phyloP scores from a whole-genome alignment of 2,329 filamentous ascomycete genomes.

The Penicillium sp. region DNA sequence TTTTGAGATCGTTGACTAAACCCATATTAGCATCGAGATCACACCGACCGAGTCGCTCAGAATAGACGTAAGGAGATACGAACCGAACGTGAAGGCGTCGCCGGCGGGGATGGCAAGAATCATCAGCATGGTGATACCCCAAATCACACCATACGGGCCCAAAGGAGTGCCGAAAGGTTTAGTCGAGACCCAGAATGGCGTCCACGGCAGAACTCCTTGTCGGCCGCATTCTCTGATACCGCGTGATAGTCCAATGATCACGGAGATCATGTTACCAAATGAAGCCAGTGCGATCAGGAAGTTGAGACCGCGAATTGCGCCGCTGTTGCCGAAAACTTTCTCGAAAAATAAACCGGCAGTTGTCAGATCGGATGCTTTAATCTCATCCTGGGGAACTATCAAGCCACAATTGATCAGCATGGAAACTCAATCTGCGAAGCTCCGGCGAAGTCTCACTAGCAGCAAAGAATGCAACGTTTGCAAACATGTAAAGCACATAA shows the following conservation, averaged over 20 bases:
- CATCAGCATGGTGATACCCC: slow-evolving; percentile 59
- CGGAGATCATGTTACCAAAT: slow-evolving; percentile 60
- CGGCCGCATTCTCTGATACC: slow-evolving; percentile 62
- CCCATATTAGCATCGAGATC: background rate
- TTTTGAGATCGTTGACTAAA: slow-evolving; percentile 58
- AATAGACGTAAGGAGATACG: background rate
- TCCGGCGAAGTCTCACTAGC: slow-evolving; percentile 32
- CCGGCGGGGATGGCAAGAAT: slow-evolving; percentile 62
- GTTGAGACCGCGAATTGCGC: slow-evolving; percentile 57
- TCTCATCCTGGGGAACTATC: slow-evolving; percentile 48
- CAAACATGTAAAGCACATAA: slow-evolving; percentile 56
- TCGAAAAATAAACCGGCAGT: slow-evolving; percentile 61
- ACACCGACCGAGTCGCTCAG: background rate
- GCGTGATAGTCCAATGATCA: slow-evolving; percentile 57
- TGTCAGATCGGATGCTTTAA: slow-evolving; percentile 54
- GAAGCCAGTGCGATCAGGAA: slow-evolving; percentile 60
- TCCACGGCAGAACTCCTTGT: slow-evolving; percentile 61
- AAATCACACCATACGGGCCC: slow-evolving; percentile 61
- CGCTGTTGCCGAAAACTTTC: slow-evolving; percentile 55
- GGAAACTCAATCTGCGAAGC: slow-evolving; percentile 19
- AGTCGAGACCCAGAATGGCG: slow-evolving; percentile 63
- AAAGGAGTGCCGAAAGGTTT: slow-evolving; percentile 64
- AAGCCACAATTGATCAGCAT: background rate
- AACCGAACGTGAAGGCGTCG: slow-evolving; percentile 64
- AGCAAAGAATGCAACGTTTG: slow-evolving; percentile 63